phyloP scores from a whole-genome alignment of 345 rosid genomes.

The Moricandia moricandioides region DNA sequence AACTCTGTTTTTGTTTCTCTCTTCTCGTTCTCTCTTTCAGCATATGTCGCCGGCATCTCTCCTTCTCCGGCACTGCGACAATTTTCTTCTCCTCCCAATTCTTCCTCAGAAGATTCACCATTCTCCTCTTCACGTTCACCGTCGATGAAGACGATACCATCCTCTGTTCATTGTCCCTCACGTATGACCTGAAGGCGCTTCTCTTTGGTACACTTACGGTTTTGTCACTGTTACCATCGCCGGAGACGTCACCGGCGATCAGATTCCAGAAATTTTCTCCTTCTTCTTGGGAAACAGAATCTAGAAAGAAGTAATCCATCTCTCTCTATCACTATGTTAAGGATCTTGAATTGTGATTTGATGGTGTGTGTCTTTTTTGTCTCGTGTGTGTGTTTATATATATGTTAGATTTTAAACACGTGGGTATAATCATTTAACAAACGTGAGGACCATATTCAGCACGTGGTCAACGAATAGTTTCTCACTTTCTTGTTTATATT shows the following conservation, averaged over 20 bases:
- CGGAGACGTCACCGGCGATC: slow-evolving; percentile 4
- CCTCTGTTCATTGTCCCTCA: slow-evolving; percentile 12
- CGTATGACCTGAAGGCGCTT: slow-evolving; percentile 49
- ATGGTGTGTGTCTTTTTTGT: neutral
- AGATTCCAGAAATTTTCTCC: slow-evolving; percentile 37
- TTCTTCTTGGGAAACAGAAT: slow-evolving; percentile 20
- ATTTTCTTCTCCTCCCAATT: slow-evolving; percentile 27
- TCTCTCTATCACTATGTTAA: neutral
- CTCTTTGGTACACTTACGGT: slow-evolving; percentile 8
- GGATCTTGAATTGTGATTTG: slow-evolving; percentile 5
- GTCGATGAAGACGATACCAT: neutral
- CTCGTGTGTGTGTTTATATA: slow-evolving; percentile 3
- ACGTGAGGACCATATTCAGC: slow-evolving; percentile 15
- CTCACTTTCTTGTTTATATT: neutral
- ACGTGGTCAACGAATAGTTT: slow-evolving; percentile 17
- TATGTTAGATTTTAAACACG: slow-evolving; percentile 17
- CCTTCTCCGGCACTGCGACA: slow-evolving; percentile 32
- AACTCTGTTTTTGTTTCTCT: slow-evolving; percentile 56
- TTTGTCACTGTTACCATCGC: neutral
- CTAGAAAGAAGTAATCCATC: slow-evolving; percentile 28
- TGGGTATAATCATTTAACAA: neutral
- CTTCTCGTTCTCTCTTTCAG: slow-evolving; percentile 72
- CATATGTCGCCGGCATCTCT: slow-evolving; percentile 48
- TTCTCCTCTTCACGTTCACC: slow-evolving; percentile 50
- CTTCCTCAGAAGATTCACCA: slow-evolving; percentile 47